Base-by-base conservation (phyloP, 768 basidiomycete species). In the Kwoniella shandongensis region DNA sequence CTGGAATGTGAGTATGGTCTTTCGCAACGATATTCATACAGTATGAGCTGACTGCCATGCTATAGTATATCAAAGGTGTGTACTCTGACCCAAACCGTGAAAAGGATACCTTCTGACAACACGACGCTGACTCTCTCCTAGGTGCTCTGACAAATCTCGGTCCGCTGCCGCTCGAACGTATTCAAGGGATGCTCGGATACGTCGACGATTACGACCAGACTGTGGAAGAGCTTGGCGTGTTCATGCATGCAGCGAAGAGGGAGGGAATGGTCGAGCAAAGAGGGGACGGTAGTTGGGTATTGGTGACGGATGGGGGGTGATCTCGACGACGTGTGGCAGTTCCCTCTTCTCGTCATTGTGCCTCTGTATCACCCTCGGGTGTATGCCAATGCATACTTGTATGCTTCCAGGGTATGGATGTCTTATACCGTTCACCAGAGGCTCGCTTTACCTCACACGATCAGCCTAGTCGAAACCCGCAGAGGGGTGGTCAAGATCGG, bases 141-240 rank as follows among this genome's bases (percentile, higher is more conserved):
- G 90, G 88, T 26, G 91, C 91, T 87, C 85, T 96, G 55, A 91
- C 85, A 51, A 93, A 91, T 73, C 79, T 97, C 41, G 88, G 88
- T 10, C 74, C 83, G 2, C 80, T 92, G 15, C 82, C 87, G 1
- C 69, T 89, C 41, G 87, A 89, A 59, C 83, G 88, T n/a, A 91
- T 96, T 68, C 91, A 96, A 72, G 80, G 82, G 1, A 91, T 92
- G 88, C 81, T 96, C 58, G 86, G 83, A 72, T 85, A 89, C 69
- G 88, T 88, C 10, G 88, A 87, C 3, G 86, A 84, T 3, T 94
- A 92, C 75, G 85, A 91, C 68, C 83, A 84, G 59, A 85, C 85
- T 3, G 74, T 85, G 11, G 90, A 91, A 25, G 89, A 96, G 72
- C 81, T 96, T 3, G 83, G 79, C 2, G 79, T 72, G 36, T 90